Base-by-base conservation (phyloP, 2,329 filamentous ascomycete species). In the Aspergillus vadensis region DNA sequence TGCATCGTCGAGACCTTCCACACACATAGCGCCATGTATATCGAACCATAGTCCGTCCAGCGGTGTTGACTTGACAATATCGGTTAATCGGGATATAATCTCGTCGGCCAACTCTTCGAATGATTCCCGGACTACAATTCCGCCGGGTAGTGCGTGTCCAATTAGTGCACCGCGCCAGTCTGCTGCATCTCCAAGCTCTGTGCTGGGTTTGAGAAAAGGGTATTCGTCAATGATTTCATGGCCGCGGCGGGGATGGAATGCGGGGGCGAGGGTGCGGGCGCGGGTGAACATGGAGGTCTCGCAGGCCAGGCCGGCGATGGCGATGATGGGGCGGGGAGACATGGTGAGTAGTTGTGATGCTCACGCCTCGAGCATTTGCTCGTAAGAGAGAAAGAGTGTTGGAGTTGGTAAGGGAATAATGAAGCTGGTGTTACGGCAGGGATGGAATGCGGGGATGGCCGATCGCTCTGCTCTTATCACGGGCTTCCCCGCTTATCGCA, bases 21-120 rank as follows among this genome's bases (percentile, higher is more conserved):
- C 82, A 48, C 79, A 81, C 82, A 85, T 85, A 4, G 83, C 83
- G 14, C 83, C 83, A 63, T 85, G 83, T 30, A 85, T 85, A 61
- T 85, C 82, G 58, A 83, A 82, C 82, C 82, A 85, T 7, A 85
- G 67, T 1, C 83, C 83, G 55, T 84, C 78, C 2, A 84, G 59
- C 0, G 64, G 63, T 8, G 65, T 67, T 0, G 68, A 65, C 0
- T 73, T 70, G 8, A 61, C 25, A n/a, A 83, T 79, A 0, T 65
- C 65, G 0, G 55, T 39, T 14, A 85, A 74, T 0, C 80, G 76
- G 1, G 64, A 49, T 0, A 80, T 48, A 1, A 82, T 79, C 58
- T 82, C 80, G 0, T 21, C 64, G 0, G 77, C 73, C 5, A 85
- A 74, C 12, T 72, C 66, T 58, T 83, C 80, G 62, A 82, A 85